Conservation (phyloP, 75 land plant species). For the Sequoiadendron giganteum region DNA sequence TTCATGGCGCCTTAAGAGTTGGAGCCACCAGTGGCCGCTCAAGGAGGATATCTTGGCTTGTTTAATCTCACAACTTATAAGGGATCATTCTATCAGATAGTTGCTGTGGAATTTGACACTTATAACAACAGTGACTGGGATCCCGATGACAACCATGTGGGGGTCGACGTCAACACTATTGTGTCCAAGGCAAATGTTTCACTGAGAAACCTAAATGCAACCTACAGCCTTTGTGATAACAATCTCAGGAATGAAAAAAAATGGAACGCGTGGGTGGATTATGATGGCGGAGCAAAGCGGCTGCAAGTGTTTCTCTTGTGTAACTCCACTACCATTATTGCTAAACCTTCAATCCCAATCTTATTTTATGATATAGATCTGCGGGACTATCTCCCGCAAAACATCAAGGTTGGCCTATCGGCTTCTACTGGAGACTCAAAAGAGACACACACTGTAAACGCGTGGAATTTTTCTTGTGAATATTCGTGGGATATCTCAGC, state of each 20-base stretch:
- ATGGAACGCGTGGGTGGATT: constrained; percentile 19
- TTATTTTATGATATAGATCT: too few relatives aligned
- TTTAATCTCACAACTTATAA: not conserved
- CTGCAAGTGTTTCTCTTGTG: constrained; percentile 14
- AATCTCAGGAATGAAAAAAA: not conserved
- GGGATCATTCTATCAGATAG: not conserved
- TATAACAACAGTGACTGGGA: constrained; percentile 37
- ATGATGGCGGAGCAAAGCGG: constrained; percentile 9
- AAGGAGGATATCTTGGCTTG: constrained; percentile 20
- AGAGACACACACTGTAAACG: constrained; percentile 13
- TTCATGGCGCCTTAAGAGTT: not conserved
- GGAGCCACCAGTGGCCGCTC: not conserved
- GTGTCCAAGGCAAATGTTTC: not conserved
- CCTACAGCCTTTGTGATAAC: too few relatives aligned
- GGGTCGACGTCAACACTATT: constrained; percentile 36
- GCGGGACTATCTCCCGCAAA: too few relatives aligned
- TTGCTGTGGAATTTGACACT: constrained; percentile 55
- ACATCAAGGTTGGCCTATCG: constrained; percentile 23
- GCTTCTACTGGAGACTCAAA: constrained; percentile 17
- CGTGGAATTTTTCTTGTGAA: constrained; percentile 14
- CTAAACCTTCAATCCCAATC: too few relatives aligned
- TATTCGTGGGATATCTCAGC: not conserved
- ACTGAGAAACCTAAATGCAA: too few relatives aligned
- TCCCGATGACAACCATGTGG: constrained; percentile 37
- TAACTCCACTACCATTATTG: too few relatives aligned